phyloP scores from a whole-genome alignment of 2,329 filamentous ascomycete genomes.

The Gliomastix tumulicola region DNA sequence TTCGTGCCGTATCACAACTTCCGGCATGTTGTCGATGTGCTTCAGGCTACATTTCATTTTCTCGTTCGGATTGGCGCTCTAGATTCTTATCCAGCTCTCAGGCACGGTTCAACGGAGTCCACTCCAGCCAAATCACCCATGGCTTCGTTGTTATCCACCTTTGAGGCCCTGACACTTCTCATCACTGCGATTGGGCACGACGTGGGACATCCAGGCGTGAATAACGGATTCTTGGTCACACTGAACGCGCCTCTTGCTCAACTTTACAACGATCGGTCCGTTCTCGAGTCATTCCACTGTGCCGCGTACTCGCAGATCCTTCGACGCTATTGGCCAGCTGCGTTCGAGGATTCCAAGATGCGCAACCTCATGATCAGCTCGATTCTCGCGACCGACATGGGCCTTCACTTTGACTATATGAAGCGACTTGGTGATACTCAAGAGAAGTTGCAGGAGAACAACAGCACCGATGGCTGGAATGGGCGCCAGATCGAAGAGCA shows the following conservation, averaged over 20 bases:
- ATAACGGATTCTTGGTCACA: constrained; percentile 91
- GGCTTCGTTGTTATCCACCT: constrained; percentile 69
- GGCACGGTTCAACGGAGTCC: too few relatives aligned
- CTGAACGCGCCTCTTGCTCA: constrained; percentile 90
- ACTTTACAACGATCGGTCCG: constrained; percentile 93
- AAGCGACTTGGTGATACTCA: constrained; percentile 75
- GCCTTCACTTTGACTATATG: constrained; percentile 96
- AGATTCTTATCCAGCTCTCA: constrained; percentile 56
- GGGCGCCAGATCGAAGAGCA: constrained; percentile 69
- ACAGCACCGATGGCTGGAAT: constrained; percentile 67
- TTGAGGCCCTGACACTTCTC: constrained; percentile 82
- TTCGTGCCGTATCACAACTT: constrained; percentile 99
- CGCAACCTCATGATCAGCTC: constrained; percentile 91
- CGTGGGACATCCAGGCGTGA: constrained; percentile 94
- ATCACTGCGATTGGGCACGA: constrained; percentile 97
- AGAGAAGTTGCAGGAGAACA: constrained; percentile 63
- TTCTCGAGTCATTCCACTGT: constrained; percentile 95
- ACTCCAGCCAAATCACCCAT: constrained; percentile 61
- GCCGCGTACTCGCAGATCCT: constrained; percentile 95
- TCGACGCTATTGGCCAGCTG: constrained; percentile 81
- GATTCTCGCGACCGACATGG: constrained; percentile 98
- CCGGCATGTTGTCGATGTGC: constrained; percentile 90
- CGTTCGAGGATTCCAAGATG: constrained; percentile 73
- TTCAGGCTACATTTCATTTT: constrained; percentile 90
- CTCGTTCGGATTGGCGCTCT: constrained; percentile 73